phyloP scores from a whole-genome alignment of 2,329 filamentous ascomycete genomes.

The Raffaelea albimanens region DNA sequence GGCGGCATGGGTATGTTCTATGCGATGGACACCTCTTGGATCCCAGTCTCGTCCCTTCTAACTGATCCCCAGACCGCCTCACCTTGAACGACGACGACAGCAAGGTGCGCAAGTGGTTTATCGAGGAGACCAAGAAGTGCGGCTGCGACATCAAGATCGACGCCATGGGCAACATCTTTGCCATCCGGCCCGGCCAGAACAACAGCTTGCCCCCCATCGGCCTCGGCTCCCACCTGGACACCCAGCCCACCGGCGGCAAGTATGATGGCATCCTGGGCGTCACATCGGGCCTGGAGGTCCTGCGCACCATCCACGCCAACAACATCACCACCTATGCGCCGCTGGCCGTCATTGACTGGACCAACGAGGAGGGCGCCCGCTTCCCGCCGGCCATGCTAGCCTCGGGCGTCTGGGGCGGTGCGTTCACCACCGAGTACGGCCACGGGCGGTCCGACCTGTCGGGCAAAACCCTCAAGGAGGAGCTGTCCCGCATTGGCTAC shows the following conservation, averaged over 20 bases:
- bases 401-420: slow-evolving; percentile 69
- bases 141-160: slow-evolving; percentile 62
- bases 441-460: slow-evolving; percentile 53
- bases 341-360: slow-evolving; percentile 71
- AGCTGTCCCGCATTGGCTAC: slow-evolving; percentile 64
- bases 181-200: slow-evolving; percentile 53
- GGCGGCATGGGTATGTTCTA: slow-evolving; percentile 10
- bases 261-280: slow-evolving; percentile 38
- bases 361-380: slow-evolving; percentile 73
- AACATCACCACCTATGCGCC: slow-evolving; percentile 59
- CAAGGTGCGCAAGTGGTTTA: slow-evolving; percentile 66
- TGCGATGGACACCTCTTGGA: no score
- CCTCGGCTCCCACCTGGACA: slow-evolving; percentile 19
- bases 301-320: slow-evolving; percentile 58
- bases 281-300: slow-evolving; percentile 61
- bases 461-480: slow-evolving; percentile 55
- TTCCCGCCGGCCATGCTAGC: slow-evolving; percentile 68
- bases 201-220: slow-evolving; percentile 33
- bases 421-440: slow-evolving; percentile 50
- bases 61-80: slow-evolving; percentile 36
- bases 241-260: background rate
- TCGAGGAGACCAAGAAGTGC: slow-evolving; percentile 48
- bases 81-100: slow-evolving; percentile 66
- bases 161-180: slow-evolving; percentile 77
- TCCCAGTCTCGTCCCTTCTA: background rate